Percentiles rank a stretch among this genome's conserved stretches.
Conservation (phyloP, 805 yeast species). For the Nakazawaea holstii region DNA sequence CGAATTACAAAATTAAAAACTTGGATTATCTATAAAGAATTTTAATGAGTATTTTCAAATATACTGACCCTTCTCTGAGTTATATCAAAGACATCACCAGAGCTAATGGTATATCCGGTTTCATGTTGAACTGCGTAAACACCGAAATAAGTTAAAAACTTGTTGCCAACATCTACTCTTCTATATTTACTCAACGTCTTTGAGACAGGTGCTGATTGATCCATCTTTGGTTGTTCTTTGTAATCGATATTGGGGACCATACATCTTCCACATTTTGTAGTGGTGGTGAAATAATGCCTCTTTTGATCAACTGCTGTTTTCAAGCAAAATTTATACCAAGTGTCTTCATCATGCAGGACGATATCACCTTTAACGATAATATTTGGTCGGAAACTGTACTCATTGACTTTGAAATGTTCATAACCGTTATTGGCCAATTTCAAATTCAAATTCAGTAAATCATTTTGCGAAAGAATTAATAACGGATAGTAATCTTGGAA, state of each 20-base stretch:
- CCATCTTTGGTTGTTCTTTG: constrained; percentile 8
- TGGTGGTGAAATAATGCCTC: constrained; percentile 15
- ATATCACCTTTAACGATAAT: constrained; percentile 15
- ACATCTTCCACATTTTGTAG: constrained; percentile 24
- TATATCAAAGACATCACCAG: constrained; percentile 22
- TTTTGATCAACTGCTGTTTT: constrained; percentile 11
- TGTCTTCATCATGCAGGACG: constrained; percentile 22
- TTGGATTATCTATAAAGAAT: too few relatives aligned
- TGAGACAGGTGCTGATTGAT: constrained; percentile 17
- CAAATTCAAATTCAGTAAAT: constrained; percentile 14
- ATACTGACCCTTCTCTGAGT: constrained; percentile 14
- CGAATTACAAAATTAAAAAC: constrained; percentile 21
- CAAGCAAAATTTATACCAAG: constrained; percentile 19
- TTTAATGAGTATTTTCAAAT: too few relatives aligned
- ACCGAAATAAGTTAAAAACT: constrained; percentile 22
- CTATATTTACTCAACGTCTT: constrained; percentile 20
- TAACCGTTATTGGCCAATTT: constrained; percentile 11
- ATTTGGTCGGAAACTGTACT: constrained; percentile 23
- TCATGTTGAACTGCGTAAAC: constrained; percentile 22
- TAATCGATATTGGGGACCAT: constrained; percentile 22
- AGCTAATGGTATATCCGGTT: constrained; percentile 12
- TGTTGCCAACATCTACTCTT: constrained; percentile 22
- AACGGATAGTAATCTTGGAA: constrained; percentile 28
- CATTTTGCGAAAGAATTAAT: constrained; percentile 18
- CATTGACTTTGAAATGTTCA: constrained; percentile 11